Conservation (phyloP, 2,329 filamentous ascomycete species). For the Rhexocercosporidium sp. region DNA sequence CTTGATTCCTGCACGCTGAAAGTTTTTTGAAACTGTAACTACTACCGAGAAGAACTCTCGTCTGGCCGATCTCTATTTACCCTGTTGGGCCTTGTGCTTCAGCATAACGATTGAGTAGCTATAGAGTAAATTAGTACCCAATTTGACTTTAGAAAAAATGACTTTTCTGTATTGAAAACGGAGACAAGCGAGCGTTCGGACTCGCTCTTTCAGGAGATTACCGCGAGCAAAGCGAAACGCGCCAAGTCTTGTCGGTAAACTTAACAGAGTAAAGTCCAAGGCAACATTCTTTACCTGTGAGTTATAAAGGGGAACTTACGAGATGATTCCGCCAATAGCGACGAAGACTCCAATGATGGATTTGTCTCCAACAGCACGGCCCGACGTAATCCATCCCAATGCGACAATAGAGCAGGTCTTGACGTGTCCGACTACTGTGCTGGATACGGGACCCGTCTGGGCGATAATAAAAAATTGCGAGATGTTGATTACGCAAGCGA, state of each 20-base stretch:
- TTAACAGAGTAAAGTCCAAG: not conserved
- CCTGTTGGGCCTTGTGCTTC: slow-evolving; percentile 45
- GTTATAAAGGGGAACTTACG: slow-evolving; percentile 49
- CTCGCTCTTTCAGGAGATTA: not conserved
- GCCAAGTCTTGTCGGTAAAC: slow-evolving; percentile 5
- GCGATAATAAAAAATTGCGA: slow-evolving; percentile 68
- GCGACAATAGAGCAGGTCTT: slow-evolving; percentile 71
- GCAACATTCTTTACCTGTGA: not conserved
- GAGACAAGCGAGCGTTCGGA: not conserved
- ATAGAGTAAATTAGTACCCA: slow-evolving; percentile 12
- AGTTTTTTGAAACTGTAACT: not conserved
- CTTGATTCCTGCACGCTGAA: not conserved
- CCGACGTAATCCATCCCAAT: slow-evolving; percentile 63
- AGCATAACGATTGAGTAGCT: slow-evolving; percentile 57
- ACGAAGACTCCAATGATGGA: slow-evolving; percentile 59
- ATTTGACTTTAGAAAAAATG: slow-evolving; percentile 12
- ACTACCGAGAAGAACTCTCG: not conserved
- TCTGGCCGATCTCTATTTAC: slow-evolving; percentile 24
- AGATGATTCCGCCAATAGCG: slow-evolving; percentile 61
- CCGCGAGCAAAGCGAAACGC: slow-evolving; percentile 7
- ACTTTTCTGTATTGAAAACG: not conserved
- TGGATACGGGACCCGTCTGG: slow-evolving; percentile 66
- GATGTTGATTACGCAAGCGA: slow-evolving; percentile 69
- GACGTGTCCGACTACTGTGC: slow-evolving; percentile 68
- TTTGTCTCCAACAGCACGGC: slow-evolving; percentile 60